Evolutionary conservation across 345 rosid genomes (phyloP), one percentile per base, ranked within the genome.

Genomic region (Syzygium grande): DNA sequence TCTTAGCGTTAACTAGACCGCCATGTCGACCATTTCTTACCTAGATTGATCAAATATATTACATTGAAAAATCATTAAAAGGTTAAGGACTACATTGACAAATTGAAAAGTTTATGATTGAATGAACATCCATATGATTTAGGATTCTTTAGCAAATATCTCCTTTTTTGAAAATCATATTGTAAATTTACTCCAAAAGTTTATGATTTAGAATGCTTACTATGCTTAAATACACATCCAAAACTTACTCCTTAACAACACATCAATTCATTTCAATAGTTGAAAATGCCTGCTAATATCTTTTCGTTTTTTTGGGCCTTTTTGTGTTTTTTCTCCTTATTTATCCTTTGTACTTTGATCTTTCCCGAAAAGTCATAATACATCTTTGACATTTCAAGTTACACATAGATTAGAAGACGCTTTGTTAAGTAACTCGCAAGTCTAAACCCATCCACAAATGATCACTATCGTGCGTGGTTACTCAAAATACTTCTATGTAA

Each of bases 221-320:
- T 29, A 63, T 29, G 77, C 19, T 13, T 63, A 14, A 14, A 63
- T 29, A 34, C 21, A 63, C 77, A 63, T 63, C 77, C 19, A 63
- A 63, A 6, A 29, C 29, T 34, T 29, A n/a, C 38, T 63, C 38
- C 41, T 14, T 29, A n/a, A 29, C 4, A 59, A 59, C 65, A 12
- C 9, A 3, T 63, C 19, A 15, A 52, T 16, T 63, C 38, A 14
- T n/a, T 59, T 27, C 16, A 59, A 59, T 27, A 59, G 68, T 59
- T 59, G 41, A 29, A 63, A 29, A 7, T 29, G 41, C 2, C 5
- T 63, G 77, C 22, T 0, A 4, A 63, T 63, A 29, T 34, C 21
- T 7, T 14, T 63, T 29, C 7, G 0, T 6, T 1, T 29, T 29
- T 13, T 6, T 61, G 3, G n/a, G 34, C 17, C 34, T 27, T 63